Base-by-base conservation (phyloP, 2,329 filamentous ascomycete species). In the Zopfia rhizophila region DNA sequence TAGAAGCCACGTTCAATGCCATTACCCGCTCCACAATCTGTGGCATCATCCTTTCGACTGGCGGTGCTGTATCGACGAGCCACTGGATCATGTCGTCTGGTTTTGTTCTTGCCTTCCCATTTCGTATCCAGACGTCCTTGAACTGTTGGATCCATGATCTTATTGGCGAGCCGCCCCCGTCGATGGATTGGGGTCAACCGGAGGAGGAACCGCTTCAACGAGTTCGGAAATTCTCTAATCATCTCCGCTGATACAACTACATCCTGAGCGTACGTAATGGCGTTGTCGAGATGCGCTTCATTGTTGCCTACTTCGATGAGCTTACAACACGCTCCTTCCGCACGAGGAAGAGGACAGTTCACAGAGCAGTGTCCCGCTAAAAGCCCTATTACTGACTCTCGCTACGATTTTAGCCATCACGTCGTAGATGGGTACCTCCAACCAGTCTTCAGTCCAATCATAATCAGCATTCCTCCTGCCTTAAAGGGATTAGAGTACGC, bases 1-100 rank as follows among this genome's bases (percentile, higher is more conserved):
- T 44, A 8, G 40, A 44, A 12, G 40, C 40, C n/a, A 44, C 40
- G 16, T 44, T 44, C 30, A 44, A 29, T 5, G 40, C 40, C 40
- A 44, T 44, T 14, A 44, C 21, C 12, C 40, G 18, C 31, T 44
- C 40, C 12, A 36, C 40, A 11, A 44, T 23, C 40, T 44, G 40
- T 12, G 19, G 16, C 5, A 37, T 7, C 12, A 31, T 44, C 5
- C 23, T 13, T 23, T 44, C 40, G 16, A 37, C 30, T 13, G 40
- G 40, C 7, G 40, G 40, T 17, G 40, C 40, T 7, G 30, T 31
- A 27, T 44, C 40, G 11, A 44, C 16, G 23, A 37, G 30, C 40
- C 30, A 36, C 22, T 44, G 40, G 16, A 44, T 36, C 16, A 44
- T n/a, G 18, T 44, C 40, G 10, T 28, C 31, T 5, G 40, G 40